phyloP scores from a whole-genome alignment of 225 moss, liverwort and hornwort species.

The Takakia lepidozioides region DNA sequence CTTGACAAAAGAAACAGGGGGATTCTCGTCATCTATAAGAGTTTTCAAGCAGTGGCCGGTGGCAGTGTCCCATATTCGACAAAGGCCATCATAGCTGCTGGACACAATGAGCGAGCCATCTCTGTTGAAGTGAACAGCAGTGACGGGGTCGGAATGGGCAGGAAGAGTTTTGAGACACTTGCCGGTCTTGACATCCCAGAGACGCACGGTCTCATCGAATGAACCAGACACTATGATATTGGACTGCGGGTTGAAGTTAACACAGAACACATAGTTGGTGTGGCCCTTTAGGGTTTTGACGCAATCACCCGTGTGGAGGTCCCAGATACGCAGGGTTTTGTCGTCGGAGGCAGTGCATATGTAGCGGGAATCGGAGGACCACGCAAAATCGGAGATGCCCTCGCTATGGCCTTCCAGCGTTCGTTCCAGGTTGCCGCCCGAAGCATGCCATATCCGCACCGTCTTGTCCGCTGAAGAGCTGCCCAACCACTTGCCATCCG shows the following conservation, averaged over 20 bases:
- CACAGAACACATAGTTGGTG: conserved; percentile 94
- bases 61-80: conserved; percentile 97
- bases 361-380: conserved; percentile 90
- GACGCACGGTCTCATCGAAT: conserved; percentile 90
- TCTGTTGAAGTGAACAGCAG: conserved; percentile 92
- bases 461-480: conserved; percentile 92
- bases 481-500: conserved; percentile 93
- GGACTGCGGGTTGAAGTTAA: conserved; percentile 93
- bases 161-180: conserved; percentile 92
- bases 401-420: conserved; percentile 82
- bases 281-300: conserved; percentile 95
- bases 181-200: conserved; percentile 97
- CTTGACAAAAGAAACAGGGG: conserved; percentile 84
- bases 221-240: conserved; percentile 95
- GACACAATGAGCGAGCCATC: conserved; percentile 91
- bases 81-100: conserved; percentile 92
- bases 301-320: conserved; percentile 69
- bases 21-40: conserved; percentile 88
- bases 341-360: conserved; percentile 92
- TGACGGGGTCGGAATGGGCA: conserved; percentile 96
- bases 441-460: conserved; percentile 64
- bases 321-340: conserved; percentile 92
- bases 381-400: conserved; percentile 95
- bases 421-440: conserved; percentile 66
- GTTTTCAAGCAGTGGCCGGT: conserved; percentile 91